A percentile compares a stretch with the other conserved stretches of the same genome.
phyloP scores from a whole-genome alignment of 768 basidiomycete genomes.

The Melanogaster broomeanus region DNA sequence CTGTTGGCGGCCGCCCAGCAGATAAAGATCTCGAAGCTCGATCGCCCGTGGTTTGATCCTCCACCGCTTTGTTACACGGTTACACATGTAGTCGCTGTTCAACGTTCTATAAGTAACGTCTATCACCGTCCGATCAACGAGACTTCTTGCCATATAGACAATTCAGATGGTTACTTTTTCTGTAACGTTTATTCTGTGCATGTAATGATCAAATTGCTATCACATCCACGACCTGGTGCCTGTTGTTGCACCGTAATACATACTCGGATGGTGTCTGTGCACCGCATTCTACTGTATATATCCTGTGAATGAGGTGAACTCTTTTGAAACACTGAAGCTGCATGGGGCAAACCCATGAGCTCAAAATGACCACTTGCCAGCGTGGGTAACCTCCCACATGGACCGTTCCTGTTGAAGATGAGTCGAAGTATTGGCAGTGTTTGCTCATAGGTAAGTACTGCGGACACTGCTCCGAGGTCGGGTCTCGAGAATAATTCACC shows the following conservation, averaged over 20 bases:
- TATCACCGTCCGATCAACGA: neutral
- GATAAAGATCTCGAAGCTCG: neutral
- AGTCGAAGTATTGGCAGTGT: too few relatives aligned
- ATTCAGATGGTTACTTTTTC: neutral
- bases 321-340: too few relatives aligned
- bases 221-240: too few relatives aligned
- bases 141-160: neutral
- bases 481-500: too few relatives aligned
- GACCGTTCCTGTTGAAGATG: too few relatives aligned
- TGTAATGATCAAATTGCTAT: neutral
- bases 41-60: neutral
- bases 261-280: neutral
- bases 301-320: neutral
- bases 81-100: neutral
- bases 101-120: neutral
- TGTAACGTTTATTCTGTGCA: neutral
- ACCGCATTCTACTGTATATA: neutral
- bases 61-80: neutral
- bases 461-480: too few relatives aligned
- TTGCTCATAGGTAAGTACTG: too few relatives aligned
- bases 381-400: too few relatives aligned
- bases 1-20: neutral
- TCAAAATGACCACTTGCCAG: too few relatives aligned
- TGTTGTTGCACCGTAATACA: neutral
- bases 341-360: neutral